A percentile compares a stretch with the other conserved stretches of the same genome.
Conservation (phyloP, 345 rosid species). For the Garcia nutans region DNA sequence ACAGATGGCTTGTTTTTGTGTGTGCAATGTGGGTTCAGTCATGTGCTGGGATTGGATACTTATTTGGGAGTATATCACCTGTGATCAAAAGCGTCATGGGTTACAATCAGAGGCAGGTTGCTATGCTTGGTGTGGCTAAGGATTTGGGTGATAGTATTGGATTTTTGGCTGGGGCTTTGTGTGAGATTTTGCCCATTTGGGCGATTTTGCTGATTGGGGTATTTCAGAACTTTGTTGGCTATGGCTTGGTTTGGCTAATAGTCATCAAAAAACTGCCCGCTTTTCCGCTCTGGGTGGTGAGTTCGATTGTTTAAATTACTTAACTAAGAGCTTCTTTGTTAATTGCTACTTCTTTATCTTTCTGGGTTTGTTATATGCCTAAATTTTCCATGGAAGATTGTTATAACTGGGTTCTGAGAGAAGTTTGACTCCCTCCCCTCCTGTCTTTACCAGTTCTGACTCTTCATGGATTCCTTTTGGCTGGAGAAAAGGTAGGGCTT, state of each 20-base stretch:
- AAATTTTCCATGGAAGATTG: neutral
- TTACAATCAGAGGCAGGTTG: conserved; percentile 73
- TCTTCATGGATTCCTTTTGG: neutral
- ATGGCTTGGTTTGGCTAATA: conserved; percentile 70
- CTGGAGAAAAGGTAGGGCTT: neutral
- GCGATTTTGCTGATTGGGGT: conserved; percentile 55
- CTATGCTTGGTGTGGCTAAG: conserved; percentile 77
- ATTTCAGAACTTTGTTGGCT: conserved; percentile 60
- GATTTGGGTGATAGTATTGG: conserved; percentile 78
- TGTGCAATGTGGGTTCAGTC: conserved; percentile 82
- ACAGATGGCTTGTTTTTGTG: conserved; percentile 87
- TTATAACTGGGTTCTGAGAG: neutral
- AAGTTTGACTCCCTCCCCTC: conserved; percentile 3
- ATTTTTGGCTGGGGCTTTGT: conserved; percentile 56
- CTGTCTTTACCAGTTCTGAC: neutral
- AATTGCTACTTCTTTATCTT: neutral
- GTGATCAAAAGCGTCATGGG: conserved; percentile 60
- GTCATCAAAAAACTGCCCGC: conserved; percentile 47
- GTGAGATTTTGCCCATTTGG: conserved; percentile 66
- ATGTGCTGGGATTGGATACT: conserved; percentile 73
- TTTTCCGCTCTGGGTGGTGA: conserved; percentile 86
- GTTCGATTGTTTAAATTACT: conserved; percentile 23
- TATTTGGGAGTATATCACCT: conserved; percentile 86
- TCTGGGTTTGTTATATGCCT: neutral
- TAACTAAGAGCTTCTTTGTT: neutral